These are phyloP conservation scores for Chlorophyllum brunneum DNA, from an alignment of 768 basidiomycete genomes.

Conservation along the genomic window DNA sequence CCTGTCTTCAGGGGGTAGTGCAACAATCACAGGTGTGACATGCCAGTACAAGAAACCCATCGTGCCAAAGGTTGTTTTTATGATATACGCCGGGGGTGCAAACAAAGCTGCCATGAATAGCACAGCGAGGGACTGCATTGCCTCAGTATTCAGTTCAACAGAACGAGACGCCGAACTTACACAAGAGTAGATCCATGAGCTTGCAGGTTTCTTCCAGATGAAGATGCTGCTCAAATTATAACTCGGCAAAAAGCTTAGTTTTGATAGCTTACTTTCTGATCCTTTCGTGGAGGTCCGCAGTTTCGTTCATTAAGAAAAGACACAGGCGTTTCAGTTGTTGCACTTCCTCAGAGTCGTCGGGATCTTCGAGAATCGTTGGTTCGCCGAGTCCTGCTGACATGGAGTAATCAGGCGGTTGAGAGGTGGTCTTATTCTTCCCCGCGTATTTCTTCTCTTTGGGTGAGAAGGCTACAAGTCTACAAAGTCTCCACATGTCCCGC, in stretches of 20 bases:
- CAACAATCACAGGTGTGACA: conserved; percentile 48
- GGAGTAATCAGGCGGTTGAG: not conserved
- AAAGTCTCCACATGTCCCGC: conserved; percentile 51
- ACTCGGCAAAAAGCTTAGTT: not conserved
- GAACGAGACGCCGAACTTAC: conserved; percentile 29
- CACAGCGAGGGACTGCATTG: conserved; percentile 32
- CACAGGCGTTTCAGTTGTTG: conserved; percentile 39
- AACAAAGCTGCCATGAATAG: conserved; percentile 37
- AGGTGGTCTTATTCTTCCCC: not conserved
- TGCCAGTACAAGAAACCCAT: conserved; percentile 64
- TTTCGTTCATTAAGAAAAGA: conserved; percentile 38
- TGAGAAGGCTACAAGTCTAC: conserved; percentile 33
- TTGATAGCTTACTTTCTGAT: conserved; percentile 49
- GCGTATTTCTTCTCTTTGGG: conserved; percentile 26
- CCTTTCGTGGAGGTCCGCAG: conserved; percentile 62
- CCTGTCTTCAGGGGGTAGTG: conserved; percentile 43
- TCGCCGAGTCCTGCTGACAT: conserved; percentile 7
- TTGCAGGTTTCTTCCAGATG: conserved; percentile 56
- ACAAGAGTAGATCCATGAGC: conserved; percentile 44
- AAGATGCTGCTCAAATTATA: conserved; percentile 62
- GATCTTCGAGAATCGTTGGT: conserved; percentile 27
- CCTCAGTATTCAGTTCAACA: not conserved
- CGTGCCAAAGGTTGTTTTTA: conserved; percentile 42
- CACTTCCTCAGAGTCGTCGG: conserved; percentile 30
- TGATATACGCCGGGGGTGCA: conserved; percentile 46